These are phyloP conservation scores for Ceratobasidium sp. DNA, from an alignment of 1,284 basidiomycete genomes.

Conservation along the genomic window DNA sequence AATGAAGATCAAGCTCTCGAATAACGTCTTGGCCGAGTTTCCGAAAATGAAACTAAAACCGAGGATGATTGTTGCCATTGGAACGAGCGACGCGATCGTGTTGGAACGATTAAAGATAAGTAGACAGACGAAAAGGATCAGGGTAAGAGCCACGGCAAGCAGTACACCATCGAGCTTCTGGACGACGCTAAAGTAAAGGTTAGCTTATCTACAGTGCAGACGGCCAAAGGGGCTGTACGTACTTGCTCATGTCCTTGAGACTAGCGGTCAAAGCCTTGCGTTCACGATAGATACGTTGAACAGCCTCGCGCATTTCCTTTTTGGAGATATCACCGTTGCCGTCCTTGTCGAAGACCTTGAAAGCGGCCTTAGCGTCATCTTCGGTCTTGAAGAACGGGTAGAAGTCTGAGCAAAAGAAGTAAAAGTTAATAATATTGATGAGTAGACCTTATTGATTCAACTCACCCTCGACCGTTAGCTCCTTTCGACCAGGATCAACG, in stretches of 20 bases:
- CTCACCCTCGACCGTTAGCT: constrained; percentile 76
- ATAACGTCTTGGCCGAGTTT: constrained; percentile 84
- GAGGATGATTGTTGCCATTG: constrained; percentile 83
- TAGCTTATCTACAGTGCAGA: constrained; percentile 13
- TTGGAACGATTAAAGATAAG: constrained; percentile 82
- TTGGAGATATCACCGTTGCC: constrained; percentile 86
- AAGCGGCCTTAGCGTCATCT: constrained; percentile 80
- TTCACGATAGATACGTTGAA: constrained; percentile 85
- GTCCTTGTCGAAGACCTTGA: constrained; percentile 85
- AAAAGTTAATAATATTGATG: constrained; percentile 37
- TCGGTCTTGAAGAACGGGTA: constrained; percentile 81
- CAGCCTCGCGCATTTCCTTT: constrained; percentile 86
- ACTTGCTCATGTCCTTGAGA: constrained; percentile 68
- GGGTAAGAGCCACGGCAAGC: constrained; percentile 70
- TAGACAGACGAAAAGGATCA: constrained; percentile 79
- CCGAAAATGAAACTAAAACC: constrained; percentile 88
- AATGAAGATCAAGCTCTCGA: constrained; percentile 86
- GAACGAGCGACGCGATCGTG: constrained; percentile 83
- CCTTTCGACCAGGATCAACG: constrained; percentile 69
- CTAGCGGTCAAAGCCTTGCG: constrained; percentile 79
- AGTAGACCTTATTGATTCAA: constrained; percentile 31
- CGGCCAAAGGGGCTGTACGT: neutral
- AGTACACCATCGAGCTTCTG: constrained; percentile 83
- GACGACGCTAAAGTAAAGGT: constrained; percentile 72
- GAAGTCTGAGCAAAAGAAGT: constrained; percentile 66